A percentile compares a stretch with the other conserved stretches of the same genome.
Conservation (phyloP, 495 filamentous ascomycete genomes). For the Monascus purpureus region DNA sequence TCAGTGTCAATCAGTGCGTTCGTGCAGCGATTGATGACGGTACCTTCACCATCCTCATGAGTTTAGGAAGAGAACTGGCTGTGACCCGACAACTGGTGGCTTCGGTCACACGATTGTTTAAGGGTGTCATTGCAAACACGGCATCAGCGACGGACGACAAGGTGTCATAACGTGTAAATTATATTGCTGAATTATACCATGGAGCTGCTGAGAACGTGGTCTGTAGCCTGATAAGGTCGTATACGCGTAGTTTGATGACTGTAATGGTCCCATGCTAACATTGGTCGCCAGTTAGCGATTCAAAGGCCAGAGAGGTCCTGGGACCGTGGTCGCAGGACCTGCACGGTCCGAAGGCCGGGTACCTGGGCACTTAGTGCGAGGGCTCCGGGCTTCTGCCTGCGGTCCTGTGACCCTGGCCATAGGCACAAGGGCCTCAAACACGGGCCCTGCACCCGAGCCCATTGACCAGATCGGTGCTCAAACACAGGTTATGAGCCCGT, state of each 20-base stretch:
- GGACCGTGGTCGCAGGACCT: neutral
- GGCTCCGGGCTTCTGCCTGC: neutral
- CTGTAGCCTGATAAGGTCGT: neutral
- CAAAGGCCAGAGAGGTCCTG: neutral
- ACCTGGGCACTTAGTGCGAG: neutral
- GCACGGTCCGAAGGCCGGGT: neutral
- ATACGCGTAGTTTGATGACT: neutral
- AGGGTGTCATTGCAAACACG: neutral
- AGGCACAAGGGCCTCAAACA: neutral
- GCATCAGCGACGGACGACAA: neutral
- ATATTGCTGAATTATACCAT: neutral
- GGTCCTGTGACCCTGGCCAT: neutral
- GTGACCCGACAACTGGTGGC: constrained; percentile 3
- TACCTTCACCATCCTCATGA: constrained; percentile 3
- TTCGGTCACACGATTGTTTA: neutral
- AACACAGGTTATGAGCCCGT: neutral
- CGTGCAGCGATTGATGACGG: constrained; percentile 2
- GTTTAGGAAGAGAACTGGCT: constrained; percentile 1
- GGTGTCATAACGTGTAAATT: neutral
- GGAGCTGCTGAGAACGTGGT: too few relatives aligned
- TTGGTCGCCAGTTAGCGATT: neutral
- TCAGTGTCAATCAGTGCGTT: constrained; percentile 2
- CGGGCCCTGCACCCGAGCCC: neutral
- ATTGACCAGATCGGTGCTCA: neutral
- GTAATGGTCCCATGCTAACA: neutral